Evolutionary conservation across 371 early-diverging fungal species (phyloP).

Genomic region (Lichtheimia ramosa): DNA sequence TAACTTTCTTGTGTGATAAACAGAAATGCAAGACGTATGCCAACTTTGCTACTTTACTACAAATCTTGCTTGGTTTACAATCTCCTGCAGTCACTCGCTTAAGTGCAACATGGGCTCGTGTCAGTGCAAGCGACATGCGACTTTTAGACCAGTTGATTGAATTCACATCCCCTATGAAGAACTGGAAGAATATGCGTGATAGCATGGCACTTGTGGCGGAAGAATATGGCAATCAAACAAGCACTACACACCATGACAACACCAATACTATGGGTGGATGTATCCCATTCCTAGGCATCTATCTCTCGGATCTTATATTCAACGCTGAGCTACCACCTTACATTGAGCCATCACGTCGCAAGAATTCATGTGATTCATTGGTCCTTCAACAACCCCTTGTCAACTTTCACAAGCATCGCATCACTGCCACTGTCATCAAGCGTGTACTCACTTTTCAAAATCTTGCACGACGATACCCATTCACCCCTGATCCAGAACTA

Average conservation of each 20-base stretch:
- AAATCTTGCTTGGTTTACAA: slow-evolving; percentile 65
- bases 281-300: slow-evolving; percentile 66
- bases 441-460: slow-evolving; percentile 61
- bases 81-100: slow-evolving; percentile 62
- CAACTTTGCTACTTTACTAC: slow-evolving; percentile 67
- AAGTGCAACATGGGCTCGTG: slow-evolving; percentile 61
- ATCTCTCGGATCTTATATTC: slow-evolving; percentile 65
- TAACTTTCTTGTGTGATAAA: not conserved
- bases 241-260: slow-evolving; percentile 14
- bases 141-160: slow-evolving; percentile 51
- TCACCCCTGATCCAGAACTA: slow-evolving; percentile 45
- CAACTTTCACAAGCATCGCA: slow-evolving; percentile 66
- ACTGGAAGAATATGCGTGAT: slow-evolving; percentile 68
- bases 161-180: slow-evolving; percentile 62
- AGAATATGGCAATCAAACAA: slow-evolving; percentile 45
- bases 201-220: slow-evolving; percentile 64
- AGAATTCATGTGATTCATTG: slow-evolving; percentile 14
- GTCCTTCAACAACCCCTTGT: slow-evolving; percentile 53
- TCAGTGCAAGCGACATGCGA: slow-evolving; percentile 49
- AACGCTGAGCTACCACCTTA: slow-evolving; percentile 64
- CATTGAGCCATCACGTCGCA: slow-evolving; percentile 27
- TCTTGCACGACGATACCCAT: slow-evolving; percentile 58
- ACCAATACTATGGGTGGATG: slow-evolving; percentile 48
- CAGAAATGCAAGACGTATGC: slow-evolving; percentile 64
- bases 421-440: slow-evolving; percentile 64